Evolutionary conservation across 2,329 filamentous ascomycete genomes (phyloP), one percentile per base, ranked within the genome.

Genomic region (Curvularia sp.): DNA sequence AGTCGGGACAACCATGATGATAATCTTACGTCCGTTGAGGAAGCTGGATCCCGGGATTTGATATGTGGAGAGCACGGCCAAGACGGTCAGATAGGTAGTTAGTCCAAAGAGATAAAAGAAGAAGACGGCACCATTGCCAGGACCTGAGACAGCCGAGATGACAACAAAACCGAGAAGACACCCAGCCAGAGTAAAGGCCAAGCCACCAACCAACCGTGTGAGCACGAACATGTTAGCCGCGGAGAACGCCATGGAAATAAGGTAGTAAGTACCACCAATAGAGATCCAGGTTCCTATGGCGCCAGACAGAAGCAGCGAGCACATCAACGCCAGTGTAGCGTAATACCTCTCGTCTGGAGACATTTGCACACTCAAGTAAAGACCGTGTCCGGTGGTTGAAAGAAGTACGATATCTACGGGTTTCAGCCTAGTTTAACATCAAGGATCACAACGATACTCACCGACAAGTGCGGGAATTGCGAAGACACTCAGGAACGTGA

Each of bases 271-370:
- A 1, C 86, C 86, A 28, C 85, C 85, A 55, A 84, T 86, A 6
- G 85, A 85, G 41, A 88, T 86, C 85, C 85, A 88, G 6, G 85
- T 86, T 24, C 85, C 86, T 47, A 88, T 83, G 5, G 83, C 86
- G 41, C 86, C 85, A 7, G 85, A 86, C 24, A 88, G 76, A 12
- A 88, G 73, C 7, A 88, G 77, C 2, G 85, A 83, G 12, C 85
- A 83, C 78, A 88, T 83, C 41, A 88, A 72, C 1, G 84, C 86
- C 50, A 82, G 80, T 0, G 85, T 86, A 1, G 85, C 85, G 63
- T 81, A 83, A 30, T 82, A 77, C 58, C 83, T 79, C 31, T 84
- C 77, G 0, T 78, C 71, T 6, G 77, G 69, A 3, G 70, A 70
- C 86, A 89, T 88, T 58, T 79, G 83, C 1, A 81, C 81, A 26